Evolutionary conservation across 805 yeast species (phyloP).

Genomic region (Ascoidea rubescens): DNA sequence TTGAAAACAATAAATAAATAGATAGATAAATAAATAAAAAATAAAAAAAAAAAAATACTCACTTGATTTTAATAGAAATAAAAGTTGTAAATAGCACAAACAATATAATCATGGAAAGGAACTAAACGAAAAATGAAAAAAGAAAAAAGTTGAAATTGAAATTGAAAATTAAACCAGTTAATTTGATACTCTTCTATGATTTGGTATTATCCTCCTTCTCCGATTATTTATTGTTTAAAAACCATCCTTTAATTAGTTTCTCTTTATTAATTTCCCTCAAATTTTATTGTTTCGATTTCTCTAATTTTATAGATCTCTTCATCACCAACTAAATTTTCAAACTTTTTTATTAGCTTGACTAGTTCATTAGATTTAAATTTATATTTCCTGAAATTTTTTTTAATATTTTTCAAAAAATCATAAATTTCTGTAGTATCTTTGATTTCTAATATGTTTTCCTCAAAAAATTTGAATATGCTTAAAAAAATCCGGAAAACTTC

Average conservation of each 20-base stretch:
- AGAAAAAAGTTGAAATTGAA: neutral
- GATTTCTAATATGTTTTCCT: slow-evolving; percentile 17
- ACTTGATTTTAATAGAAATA: no score
- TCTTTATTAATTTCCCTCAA: no score
- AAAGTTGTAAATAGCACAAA: no score
- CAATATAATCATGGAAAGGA: no score
- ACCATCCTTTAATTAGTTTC: no score
- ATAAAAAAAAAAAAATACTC: no score
- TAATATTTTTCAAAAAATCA: slow-evolving; percentile 20
- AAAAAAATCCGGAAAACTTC: slow-evolving; percentile 22
- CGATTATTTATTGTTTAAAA: neutral
- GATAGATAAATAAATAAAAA: neutral
- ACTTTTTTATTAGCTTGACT: neutral
- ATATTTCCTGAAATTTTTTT: slow-evolving; percentile 5
- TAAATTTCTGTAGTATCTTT: slow-evolving; percentile 20
- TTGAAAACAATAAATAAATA: no score
- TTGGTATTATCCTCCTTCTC: neutral
- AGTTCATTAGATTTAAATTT: neutral
- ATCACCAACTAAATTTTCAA: neutral
- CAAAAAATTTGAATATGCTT: slow-evolving; percentile 24
- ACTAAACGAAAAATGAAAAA: neutral
- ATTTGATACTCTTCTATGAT: no score
- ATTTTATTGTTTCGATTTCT: no score
- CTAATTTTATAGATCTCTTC: neutral
- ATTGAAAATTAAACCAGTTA: no score